A percentile compares a stretch with the other conserved stretches of the same genome.
phyloP scores from a whole-genome alignment of 2,329 filamentous ascomycete species.

The Monosporascus cannonballus region DNA sequence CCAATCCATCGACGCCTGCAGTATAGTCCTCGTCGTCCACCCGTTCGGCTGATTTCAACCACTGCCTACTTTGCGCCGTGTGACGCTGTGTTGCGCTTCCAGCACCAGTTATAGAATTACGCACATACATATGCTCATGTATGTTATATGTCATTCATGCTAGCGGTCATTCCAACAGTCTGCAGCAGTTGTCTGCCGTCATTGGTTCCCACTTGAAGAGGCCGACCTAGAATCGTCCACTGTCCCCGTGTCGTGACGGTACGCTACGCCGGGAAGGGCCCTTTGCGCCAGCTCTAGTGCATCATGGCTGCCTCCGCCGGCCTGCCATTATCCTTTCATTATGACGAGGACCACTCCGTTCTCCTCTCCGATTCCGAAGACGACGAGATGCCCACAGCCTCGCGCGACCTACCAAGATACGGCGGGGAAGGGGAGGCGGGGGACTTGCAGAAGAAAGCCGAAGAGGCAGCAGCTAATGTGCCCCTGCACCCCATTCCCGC shows the following conservation, averaged over 20 bases:
- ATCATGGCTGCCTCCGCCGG: constrained; percentile 18
- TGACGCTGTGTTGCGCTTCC: background rate
- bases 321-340: constrained; percentile 20
- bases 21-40: too few relatives aligned
- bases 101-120: background rate
- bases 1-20: too few relatives aligned
- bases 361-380: constrained; percentile 25
- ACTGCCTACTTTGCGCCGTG: background rate
- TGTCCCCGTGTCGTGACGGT: background rate
- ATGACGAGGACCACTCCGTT: constrained; percentile 24
- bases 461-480: constrained; percentile 27
- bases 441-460: constrained; percentile 22
- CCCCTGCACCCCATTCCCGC: constrained; percentile 62
- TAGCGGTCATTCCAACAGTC: background rate
- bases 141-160: background rate
- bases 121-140: background rate
- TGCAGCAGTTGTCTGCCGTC: background rate
- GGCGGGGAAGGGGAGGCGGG: constrained; percentile 14
- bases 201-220: background rate
- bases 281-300: constrained; percentile 6
- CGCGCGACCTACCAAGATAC: constrained; percentile 10
- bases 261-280: constrained; percentile 6
- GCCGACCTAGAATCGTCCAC: constrained; percentile 4
- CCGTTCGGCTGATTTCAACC: too few relatives aligned
- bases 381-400: constrained; percentile 19